A percentile compares a stretch with the other conserved stretches of the same genome.
Conservation (phyloP, 352 stramenopile genomes). For the Globisporangium mamillatum region DNA sequence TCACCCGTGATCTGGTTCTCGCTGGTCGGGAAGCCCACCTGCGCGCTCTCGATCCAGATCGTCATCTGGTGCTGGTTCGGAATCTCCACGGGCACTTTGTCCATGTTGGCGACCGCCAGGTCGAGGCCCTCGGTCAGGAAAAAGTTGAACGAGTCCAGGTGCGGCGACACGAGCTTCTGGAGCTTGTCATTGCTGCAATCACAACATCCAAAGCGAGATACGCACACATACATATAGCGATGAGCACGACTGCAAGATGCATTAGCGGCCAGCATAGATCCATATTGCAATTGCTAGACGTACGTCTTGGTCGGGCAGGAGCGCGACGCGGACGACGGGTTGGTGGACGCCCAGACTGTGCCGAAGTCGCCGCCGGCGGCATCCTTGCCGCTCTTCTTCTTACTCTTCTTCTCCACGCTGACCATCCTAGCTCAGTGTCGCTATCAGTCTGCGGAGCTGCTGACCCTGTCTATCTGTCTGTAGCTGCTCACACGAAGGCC, state of each 20-base stretch:
- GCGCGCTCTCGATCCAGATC: constrained; percentile 93
- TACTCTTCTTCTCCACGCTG: constrained; percentile 48
- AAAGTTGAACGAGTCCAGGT: constrained; percentile 99
- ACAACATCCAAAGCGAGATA: neutral
- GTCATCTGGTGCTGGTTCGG: constrained; percentile 80
- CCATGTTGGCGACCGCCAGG: constrained; percentile 91
- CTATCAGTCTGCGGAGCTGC: too few species aligned
- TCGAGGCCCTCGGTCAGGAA: constrained; percentile 95
- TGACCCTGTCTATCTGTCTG: neutral
- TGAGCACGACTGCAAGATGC: neutral
- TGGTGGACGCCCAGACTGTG: constrained; percentile 76
- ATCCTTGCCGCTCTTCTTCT: constrained; percentile 42
- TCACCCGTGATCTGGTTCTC: constrained; percentile 85
- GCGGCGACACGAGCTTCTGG: constrained; percentile 92
- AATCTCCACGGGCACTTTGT: constrained; percentile 88
- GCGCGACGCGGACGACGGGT: constrained; percentile 72
- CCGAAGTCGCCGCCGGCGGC: constrained; percentile 28
- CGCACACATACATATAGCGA: neutral
- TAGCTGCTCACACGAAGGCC: neutral
- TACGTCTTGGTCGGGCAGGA: constrained; percentile 72
- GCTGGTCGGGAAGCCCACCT: constrained; percentile 87
- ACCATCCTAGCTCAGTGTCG: constrained; percentile 3
- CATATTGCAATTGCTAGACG: constrained; percentile 7
- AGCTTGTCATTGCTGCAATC: constrained; percentile 71
- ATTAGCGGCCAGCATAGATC: neutral